These are phyloP conservation scores for Scorias spongiosa DNA, from an alignment of 2,329 filamentous ascomycete genomes.

Conservation along the genomic window DNA sequence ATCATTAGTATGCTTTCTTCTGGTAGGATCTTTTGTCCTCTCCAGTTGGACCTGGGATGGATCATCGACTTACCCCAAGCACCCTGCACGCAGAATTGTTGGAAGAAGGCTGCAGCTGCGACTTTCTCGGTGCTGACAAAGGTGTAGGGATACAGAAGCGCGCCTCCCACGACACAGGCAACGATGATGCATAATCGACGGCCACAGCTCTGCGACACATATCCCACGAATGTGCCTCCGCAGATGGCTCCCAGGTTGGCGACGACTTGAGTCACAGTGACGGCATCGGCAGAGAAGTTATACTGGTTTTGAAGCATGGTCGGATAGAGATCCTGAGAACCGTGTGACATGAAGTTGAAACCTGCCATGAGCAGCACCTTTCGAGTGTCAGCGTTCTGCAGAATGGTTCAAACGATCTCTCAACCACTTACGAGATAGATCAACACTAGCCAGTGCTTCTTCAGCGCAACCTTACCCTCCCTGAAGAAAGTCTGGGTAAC, in stretches of 20 bases:
- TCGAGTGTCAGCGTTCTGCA: neutral
- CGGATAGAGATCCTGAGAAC: conserved; percentile 51
- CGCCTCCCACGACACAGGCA: conserved; percentile 48
- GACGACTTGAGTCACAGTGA: conserved; percentile 35
- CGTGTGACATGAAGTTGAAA: conserved; percentile 39
- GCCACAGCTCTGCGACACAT: conserved; percentile 31
- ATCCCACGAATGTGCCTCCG: conserved; percentile 32
- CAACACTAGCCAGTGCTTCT: conserved; percentile 65
- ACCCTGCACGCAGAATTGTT: conserved; percentile 38
- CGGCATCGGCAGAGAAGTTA: conserved; percentile 33
- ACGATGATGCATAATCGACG: conserved; percentile 33
- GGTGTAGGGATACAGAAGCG: conserved; percentile 70
- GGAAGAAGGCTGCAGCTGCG: conserved; percentile 70
- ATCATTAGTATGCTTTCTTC: no score
- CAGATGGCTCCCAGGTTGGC: conserved; percentile 35
- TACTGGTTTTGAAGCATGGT: conserved; percentile 45
- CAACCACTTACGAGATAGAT: conserved; percentile 49
- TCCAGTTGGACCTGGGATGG: no score
- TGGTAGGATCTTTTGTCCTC: neutral
- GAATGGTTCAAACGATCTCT: neutral
- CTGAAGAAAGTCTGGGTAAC: conserved; percentile 42
- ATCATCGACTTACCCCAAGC: conserved; percentile 19
- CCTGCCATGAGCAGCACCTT: conserved; percentile 7
- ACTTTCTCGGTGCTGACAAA: conserved; percentile 48
- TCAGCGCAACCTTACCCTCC: conserved; percentile 66